phyloP scores from a whole-genome alignment of 176 grass and related monocot species.

The Avena atlantica region DNA sequence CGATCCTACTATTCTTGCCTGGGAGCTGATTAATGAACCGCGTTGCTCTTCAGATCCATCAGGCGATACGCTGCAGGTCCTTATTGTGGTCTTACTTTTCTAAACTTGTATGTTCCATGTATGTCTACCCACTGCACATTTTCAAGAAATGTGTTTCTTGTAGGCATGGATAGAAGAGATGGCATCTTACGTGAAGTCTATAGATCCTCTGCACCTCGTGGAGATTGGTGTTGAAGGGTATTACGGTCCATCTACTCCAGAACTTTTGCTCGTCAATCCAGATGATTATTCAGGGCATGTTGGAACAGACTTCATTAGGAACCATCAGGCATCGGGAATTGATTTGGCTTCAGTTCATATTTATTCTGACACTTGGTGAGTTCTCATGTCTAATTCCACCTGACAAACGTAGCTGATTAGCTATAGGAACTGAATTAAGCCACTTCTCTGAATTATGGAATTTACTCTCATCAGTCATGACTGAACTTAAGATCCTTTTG shows the following conservation, averaged over 20 bases:
- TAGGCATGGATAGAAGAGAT: slow-evolving; percentile 97
- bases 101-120: background rate
- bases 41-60: slow-evolving; percentile 78
- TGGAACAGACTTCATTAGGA: slow-evolving; percentile 89
- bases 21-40: slow-evolving; percentile 93
- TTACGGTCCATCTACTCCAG: slow-evolving; percentile 72
- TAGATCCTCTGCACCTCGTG: slow-evolving; percentile 68
- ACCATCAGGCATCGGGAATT: slow-evolving; percentile 62
- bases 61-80: slow-evolving; percentile 71
- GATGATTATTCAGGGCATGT: slow-evolving; percentile 48
- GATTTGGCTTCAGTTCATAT: slow-evolving; percentile 84
- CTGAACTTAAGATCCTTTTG: slow-evolving; percentile 16
- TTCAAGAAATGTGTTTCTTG: slow-evolving; percentile 18
- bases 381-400: background rate
- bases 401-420: background rate
- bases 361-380: slow-evolving; percentile 79
- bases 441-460: slow-evolving; percentile 20
- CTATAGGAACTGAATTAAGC: background rate
- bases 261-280: slow-evolving; percentile 64
- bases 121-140: background rate
- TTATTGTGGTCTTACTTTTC: slow-evolving; percentile 19
- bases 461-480: slow-evolving; percentile 1
- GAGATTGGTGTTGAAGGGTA: slow-evolving; percentile 75
- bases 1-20: slow-evolving; percentile 81
- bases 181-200: slow-evolving; percentile 68